Conservation (phyloP, 2,329 filamentous ascomycete genomes). For the Aspergillus candidus region DNA sequence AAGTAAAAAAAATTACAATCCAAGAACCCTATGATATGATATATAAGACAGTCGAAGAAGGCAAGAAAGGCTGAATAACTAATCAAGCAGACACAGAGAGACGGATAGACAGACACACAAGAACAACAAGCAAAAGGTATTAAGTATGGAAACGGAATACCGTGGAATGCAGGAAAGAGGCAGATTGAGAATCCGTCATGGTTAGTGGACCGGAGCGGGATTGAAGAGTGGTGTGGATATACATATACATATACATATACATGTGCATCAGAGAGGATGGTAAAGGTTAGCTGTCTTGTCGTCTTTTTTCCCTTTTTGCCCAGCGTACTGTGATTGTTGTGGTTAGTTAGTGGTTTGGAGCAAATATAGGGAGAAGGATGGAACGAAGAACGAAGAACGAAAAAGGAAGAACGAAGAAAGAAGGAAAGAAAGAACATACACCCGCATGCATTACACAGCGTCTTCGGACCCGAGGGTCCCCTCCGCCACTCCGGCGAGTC, state of each 20-base stretch:
- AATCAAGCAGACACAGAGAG: no score
- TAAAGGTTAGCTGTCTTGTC: constrained; percentile 19
- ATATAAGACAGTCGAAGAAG: no score
- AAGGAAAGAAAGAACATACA: constrained; percentile 42
- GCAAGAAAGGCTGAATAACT: no score
- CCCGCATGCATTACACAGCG: constrained; percentile 93
- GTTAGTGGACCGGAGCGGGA: no score
- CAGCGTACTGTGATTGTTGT: constrained; percentile 43
- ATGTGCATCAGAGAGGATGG: constrained; percentile 6
- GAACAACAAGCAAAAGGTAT: no score
- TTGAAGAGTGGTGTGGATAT: no score
- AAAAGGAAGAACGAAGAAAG: not conserved
- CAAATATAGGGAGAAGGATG: not conserved
- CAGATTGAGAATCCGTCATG: no score
- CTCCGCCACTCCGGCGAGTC: constrained; percentile 96
- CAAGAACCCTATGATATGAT: not conserved
- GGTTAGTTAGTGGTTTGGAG: no score
- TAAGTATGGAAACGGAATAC: not conserved
- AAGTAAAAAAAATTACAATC: not conserved
- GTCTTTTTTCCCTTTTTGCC: constrained; percentile 73
- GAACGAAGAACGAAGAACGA: not conserved
- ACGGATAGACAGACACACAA: no score
- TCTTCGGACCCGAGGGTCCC: constrained; percentile 87
- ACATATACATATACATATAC: not conserved
- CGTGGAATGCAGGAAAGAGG: not conserved